These are phyloP conservation scores for Macrolepiota fuliginosa DNA, from an alignment of 768 basidiomycete genomes.

Conservation along the genomic window DNA sequence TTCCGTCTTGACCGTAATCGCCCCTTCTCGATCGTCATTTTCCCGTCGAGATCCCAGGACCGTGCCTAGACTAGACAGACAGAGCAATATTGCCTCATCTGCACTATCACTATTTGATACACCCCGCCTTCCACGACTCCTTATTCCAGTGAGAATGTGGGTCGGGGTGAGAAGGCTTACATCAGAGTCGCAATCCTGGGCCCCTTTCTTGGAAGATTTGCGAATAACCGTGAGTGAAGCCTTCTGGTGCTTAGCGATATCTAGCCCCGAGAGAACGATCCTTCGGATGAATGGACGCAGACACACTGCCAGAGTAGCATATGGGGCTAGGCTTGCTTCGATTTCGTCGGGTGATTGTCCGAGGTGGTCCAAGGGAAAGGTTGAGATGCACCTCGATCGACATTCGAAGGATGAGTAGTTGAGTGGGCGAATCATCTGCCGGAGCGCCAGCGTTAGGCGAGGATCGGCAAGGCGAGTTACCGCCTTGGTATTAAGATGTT, in stretches of 20 bases:
- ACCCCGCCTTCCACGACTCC: slow-evolving; percentile 12
- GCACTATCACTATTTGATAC: background rate
- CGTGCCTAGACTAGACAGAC: slow-evolving; percentile 29
- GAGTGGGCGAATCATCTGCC: slow-evolving; percentile 13
- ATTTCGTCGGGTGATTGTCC: slow-evolving; percentile 26
- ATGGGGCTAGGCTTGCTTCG: slow-evolving; percentile 35
- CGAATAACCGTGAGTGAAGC: slow-evolving; percentile 6
- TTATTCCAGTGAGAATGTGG: slow-evolving; percentile 40
- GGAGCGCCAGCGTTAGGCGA: slow-evolving; percentile 27
- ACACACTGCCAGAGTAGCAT: slow-evolving; percentile 36
- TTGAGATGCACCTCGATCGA: slow-evolving; percentile 6
- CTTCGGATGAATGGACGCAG: slow-evolving; percentile 31
- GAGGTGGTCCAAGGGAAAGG: slow-evolving; percentile 27
- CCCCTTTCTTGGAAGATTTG: slow-evolving; percentile 16
- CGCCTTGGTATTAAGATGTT: slow-evolving; percentile 4
- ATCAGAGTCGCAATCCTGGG: slow-evolving; percentile 14
- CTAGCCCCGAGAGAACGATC: slow-evolving; percentile 35
- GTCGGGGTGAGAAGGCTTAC: slow-evolving; percentile 36
- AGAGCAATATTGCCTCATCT: slow-evolving; percentile 24
- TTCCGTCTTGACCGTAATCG: slow-evolving; percentile 4
- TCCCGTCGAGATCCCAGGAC: slow-evolving; percentile 5
- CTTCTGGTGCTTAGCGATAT: slow-evolving; percentile 33
- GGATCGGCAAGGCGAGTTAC: slow-evolving; percentile 33
- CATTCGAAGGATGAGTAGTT: slow-evolving; percentile 6
- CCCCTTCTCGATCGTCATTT: background rate